These are phyloP conservation scores for Trichoderma semiorbis DNA, from an alignment of 2,329 filamentous ascomycete species.

Conservation along the genomic window DNA sequence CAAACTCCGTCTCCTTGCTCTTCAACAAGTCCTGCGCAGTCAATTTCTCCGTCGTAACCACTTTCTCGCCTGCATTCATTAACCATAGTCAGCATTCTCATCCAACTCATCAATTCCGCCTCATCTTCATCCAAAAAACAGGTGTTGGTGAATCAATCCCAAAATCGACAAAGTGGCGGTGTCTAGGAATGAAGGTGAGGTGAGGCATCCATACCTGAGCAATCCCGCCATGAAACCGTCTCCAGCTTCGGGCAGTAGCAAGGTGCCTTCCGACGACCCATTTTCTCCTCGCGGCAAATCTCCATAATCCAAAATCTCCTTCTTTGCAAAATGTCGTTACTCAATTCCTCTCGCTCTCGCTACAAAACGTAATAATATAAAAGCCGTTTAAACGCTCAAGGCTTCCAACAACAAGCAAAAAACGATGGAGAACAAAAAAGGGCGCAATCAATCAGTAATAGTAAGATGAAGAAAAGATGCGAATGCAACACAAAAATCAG, in stretches of 20 bases:
- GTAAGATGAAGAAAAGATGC: neutral
- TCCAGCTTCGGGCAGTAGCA: neutral
- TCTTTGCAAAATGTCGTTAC: neutral
- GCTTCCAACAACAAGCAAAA: neutral
- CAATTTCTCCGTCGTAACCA: neutral
- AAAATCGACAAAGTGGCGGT: neutral
- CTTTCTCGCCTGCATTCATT: neutral
- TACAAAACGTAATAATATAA: neutral
- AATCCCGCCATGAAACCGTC: neutral
- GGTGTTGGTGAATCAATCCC: neutral
- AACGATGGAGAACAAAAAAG: neutral
- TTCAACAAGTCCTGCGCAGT: neutral
- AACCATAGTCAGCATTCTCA: neutral
- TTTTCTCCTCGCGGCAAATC: neutral
- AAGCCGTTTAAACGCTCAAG: neutral
- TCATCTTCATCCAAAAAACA: neutral
- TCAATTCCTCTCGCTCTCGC: neutral
- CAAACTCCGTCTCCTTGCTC: neutral
- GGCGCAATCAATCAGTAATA: neutral
- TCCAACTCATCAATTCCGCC: neutral
- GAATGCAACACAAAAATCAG: neutral
- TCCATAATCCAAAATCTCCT: neutral
- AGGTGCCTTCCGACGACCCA: neutral
- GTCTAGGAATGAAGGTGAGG: neutral
- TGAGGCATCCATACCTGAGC: neutral